Conservation (phyloP, 2,329 filamentous ascomycete species). For the Xylaria hypoxylon region DNA sequence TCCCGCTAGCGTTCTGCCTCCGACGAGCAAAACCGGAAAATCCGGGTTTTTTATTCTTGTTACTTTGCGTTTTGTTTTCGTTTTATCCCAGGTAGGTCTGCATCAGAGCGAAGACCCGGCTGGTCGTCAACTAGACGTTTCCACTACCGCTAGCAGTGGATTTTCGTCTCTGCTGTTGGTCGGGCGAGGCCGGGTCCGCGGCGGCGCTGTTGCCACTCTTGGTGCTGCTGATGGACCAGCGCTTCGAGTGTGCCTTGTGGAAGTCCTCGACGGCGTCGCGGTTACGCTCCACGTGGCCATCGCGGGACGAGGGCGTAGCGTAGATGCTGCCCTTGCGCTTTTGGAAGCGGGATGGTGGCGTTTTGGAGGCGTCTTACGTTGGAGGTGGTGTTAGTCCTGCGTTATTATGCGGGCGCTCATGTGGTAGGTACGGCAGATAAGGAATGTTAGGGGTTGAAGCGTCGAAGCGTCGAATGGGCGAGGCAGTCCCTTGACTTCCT, state of each 20-base stretch:
- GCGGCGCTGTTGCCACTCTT: constrained; percentile 27
- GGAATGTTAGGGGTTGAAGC: not conserved
- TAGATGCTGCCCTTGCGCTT: constrained; percentile 77
- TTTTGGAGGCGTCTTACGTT: constrained; percentile 69
- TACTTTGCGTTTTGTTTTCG: not conserved
- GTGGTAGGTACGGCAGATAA: constrained; percentile 1
- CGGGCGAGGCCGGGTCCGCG: constrained; percentile 29
- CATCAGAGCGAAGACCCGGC: not conserved
- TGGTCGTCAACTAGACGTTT: constrained; percentile 15
- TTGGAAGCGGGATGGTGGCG: constrained; percentile 75
- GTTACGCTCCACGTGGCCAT: constrained; percentile 72
- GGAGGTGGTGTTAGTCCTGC: constrained; percentile 8
- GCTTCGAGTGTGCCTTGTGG: constrained; percentile 68
- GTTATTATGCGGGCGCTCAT: constrained; percentile 8
- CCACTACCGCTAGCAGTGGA: constrained; percentile 24
- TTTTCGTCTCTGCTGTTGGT: constrained; percentile 35
- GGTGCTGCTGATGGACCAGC: constrained; percentile 44
- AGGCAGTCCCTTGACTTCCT: not conserved
- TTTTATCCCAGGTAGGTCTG: not conserved
- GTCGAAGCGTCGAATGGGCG: not conserved
- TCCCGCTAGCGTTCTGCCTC: not conserved
- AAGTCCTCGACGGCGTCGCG: constrained; percentile 66
- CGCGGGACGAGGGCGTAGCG: constrained; percentile 72
- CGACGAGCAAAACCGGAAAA: not conserved
- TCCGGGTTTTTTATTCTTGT: not conserved